phyloP scores from a whole-genome alignment of 345 rosid species.

The Populus pruinosa region DNA sequence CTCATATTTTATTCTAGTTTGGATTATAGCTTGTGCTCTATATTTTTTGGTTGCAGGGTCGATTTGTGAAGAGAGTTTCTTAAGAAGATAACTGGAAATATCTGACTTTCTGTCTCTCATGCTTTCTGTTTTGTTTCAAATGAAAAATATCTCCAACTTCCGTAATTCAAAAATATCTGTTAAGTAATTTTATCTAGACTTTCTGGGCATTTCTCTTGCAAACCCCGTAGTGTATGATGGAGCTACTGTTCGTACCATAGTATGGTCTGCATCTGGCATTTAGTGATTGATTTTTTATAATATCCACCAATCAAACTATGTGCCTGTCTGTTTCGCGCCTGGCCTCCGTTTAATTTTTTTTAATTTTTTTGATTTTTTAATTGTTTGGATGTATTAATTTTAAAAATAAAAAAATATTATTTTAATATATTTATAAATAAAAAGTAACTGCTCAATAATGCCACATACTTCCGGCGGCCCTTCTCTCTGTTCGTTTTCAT shows the following conservation, averaged over 20 bases:
- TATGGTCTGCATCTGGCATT: constrained; percentile 1
- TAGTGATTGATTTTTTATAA: not conserved
- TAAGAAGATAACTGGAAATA: constrained; percentile 12
- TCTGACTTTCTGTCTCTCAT: constrained; percentile 3
- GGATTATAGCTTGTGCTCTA: not conserved
- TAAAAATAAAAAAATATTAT: no score
- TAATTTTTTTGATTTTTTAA: no score
- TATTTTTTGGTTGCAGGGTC: constrained; percentile 41
- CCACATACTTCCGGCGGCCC: not conserved
- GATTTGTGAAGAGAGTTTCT: constrained; percentile 47
- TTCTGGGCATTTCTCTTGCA: not conserved
- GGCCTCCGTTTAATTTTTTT: no score
- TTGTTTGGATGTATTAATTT: no score
- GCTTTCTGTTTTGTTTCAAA: not conserved
- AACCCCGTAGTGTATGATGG: not conserved
- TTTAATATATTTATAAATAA: no score
- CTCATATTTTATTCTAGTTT: not conserved
- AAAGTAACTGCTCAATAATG: no score
- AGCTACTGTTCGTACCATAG: not conserved
- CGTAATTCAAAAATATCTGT: not conserved
- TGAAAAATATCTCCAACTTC: not conserved
- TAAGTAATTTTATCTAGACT: not conserved
- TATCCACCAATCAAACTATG: not conserved
- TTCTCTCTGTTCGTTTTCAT: not conserved
- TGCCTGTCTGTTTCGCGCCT: no score